A percentile compares a stretch with the other conserved stretches of the same genome.
Conservation (phyloP, 345 rosid genomes). For the Tarenaya hassleriana region DNA sequence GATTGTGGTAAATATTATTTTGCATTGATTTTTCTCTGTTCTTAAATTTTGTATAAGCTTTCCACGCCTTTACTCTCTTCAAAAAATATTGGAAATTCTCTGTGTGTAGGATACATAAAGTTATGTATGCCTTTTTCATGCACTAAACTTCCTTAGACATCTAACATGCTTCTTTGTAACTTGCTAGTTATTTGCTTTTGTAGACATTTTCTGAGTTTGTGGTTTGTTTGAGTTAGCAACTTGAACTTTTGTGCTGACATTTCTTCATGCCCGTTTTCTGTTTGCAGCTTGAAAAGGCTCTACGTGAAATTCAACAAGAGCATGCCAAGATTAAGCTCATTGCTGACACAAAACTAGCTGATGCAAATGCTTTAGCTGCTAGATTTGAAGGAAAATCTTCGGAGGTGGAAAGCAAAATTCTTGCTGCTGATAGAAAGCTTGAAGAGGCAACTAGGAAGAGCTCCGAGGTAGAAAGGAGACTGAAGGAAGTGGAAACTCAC, state of each 20-base stretch:
- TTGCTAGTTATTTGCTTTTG: too few relatives aligned
- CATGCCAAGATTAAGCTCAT: constrained; percentile 38
- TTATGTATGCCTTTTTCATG: constrained; percentile 10
- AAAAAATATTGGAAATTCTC: background rate
- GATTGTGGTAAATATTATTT: background rate
- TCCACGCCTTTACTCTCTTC: too few relatives aligned
- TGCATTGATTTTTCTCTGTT: background rate
- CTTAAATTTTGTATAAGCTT: too few relatives aligned
- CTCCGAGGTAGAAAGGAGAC: constrained; percentile 61
- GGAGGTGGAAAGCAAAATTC: constrained; percentile 55
- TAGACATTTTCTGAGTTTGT: background rate
- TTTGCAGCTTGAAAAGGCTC: constrained; percentile 76
- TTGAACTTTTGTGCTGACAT: background rate
- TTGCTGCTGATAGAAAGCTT: constrained; percentile 56
- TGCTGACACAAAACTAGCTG: constrained; percentile 56
- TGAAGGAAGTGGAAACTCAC: constrained; percentile 69
- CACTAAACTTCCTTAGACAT: background rate
- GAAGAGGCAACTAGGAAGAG: constrained; percentile 59
- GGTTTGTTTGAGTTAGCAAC: background rate
- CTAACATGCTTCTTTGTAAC: background rate
- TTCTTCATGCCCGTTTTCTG: background rate
- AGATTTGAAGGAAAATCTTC: constrained; percentile 56
- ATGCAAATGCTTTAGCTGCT: constrained; percentile 53
- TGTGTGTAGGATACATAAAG: constrained; percentile 8
- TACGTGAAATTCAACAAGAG: constrained; percentile 50